phyloP scores from a whole-genome alignment of 2,329 filamentous ascomycete species.

The Colletotrichum scovillei region DNA sequence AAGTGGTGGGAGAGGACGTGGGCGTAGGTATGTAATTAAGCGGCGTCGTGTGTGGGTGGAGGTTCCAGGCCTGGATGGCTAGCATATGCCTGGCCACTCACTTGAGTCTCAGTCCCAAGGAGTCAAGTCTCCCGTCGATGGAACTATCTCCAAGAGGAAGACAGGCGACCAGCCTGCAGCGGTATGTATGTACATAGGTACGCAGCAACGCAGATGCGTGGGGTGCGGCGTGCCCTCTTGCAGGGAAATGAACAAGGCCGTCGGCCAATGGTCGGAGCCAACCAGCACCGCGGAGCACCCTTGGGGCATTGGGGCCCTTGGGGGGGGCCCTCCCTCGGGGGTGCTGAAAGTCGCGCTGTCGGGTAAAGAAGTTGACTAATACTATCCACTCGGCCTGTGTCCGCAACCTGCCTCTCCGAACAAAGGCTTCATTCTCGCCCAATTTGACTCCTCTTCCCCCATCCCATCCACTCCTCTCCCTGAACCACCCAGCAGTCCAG shows the following conservation, averaged over 20 bases:
- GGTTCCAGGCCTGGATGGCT: constrained; percentile 11
- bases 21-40: not conserved
- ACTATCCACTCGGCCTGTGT: constrained; percentile 32
- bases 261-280: constrained; percentile 22
- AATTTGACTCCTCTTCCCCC: constrained; percentile 34
- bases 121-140: no score
- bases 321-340: not conserved
- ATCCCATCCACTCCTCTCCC: constrained; percentile 33
- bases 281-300: constrained; percentile 17
- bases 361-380: constrained; percentile 37
- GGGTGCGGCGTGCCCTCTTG: constrained; percentile 26
- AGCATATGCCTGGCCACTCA: not conserved
- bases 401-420: constrained; percentile 27
- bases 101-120: not conserved
- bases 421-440: constrained; percentile 36
- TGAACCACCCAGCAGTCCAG: constrained; percentile 19
- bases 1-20: constrained; percentile 4
- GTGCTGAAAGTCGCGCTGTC: constrained; percentile 29
- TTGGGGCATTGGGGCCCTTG: not conserved
- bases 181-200: not conserved
- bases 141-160: no score
- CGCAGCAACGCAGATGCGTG: constrained; percentile 2
- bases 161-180: not conserved
- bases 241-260: constrained; percentile 13
- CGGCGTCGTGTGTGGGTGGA: constrained; percentile 14